Base-by-base conservation (phyloP, 2,329 filamentous ascomycete species). In the Saccharata proteae region DNA sequence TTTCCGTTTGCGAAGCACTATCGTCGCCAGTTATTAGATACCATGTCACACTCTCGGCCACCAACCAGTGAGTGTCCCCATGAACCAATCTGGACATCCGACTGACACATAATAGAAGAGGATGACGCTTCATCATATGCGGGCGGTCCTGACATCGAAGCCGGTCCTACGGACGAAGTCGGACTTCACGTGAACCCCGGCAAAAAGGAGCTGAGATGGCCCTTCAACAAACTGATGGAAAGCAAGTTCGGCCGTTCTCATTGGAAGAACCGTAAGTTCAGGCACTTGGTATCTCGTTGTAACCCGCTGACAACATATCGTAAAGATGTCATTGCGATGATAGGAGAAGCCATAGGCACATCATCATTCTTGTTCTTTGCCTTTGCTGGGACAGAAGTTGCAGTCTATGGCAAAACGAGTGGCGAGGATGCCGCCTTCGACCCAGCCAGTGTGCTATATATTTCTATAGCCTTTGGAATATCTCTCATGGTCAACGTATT, bases 311-410 rank as follows among this genome's bases (percentile, higher is more conserved):
- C 5, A 27, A 12, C 11, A 15, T 15, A 16, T 12, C 26, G 11
- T 28, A 11, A 5, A 30, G 26, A 67, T 40, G 38, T 62, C 26
- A 54, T 69, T 24, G 64, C 61, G 17, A 51, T 57, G 10, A 30
- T 62, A 7, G 62, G 63, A 13, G 67, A 71, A 45, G 65, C 69
- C 15, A 52, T 65, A 9, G 67, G 67, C 17, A 71, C 66, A 0
- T 61, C 64, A 22, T 42, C 65, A 38, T 67, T 65, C 44, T 49
- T 67, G 12, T 64, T 64, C 46, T 62, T 64, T 37, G 57, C 61
- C 4, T 62, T 65, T 39, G 55, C 57, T 1, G 61, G 58, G 6
- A 55, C 59, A 2, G 62, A 67, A 40, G 57, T 64, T 15, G 52
- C 64, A 25, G 17, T 27, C 12, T 35, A 23, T 19, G 33, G 28